Base-by-base conservation (phyloP, 2,329 filamentous ascomycete species). In the Cercospora canescens region DNA sequence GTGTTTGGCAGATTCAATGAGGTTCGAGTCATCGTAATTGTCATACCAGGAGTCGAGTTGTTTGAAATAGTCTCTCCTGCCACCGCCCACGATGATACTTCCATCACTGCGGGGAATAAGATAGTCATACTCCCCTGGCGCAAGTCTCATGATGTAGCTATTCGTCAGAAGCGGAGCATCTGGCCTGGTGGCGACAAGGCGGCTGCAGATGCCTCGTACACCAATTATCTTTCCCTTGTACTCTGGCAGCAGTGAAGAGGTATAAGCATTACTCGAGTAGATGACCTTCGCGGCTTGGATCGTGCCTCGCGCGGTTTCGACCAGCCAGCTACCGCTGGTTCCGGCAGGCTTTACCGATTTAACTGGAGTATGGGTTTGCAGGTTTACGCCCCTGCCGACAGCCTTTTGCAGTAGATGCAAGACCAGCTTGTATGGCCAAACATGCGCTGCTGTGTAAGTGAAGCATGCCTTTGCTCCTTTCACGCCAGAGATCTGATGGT, bases 261-360 rank as follows among this genome's bases (percentile, higher is more conserved):
- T 71, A 61, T 74, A 72, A 14, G 66, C 73, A 32, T 72, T 75
- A 26, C 64, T 73, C 9, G 77, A 68, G 37, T 82, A 72, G 35
- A 74, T 60, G 1, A 79, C 73, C 18, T 78, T 77, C 0, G 72
- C 71, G 0, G 71, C 70, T 57, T 74, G 74, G 37, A 79, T 71
- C 1, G 65, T 48, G 1, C 67, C 72, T 16, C 73, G 67, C 50
- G 61, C 28, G 16, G 73, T 75, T 30, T 70, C 57, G 34, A 74
- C 35, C 16, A 61, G 63, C 70, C 70, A 71, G 21, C 24, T 45
- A 55, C 14, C 24, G 30, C 61, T n/a, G 14, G 48, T 32, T 12
- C 39, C 41, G 21, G 16, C 93, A 94, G 78, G 94, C 94, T 0
- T 92, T 91, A 90, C 89, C 92, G 37, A 92, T 73, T 71, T 86